Conservation (phyloP, 164 flowering plant species). For the Platanus orientalis region DNA sequence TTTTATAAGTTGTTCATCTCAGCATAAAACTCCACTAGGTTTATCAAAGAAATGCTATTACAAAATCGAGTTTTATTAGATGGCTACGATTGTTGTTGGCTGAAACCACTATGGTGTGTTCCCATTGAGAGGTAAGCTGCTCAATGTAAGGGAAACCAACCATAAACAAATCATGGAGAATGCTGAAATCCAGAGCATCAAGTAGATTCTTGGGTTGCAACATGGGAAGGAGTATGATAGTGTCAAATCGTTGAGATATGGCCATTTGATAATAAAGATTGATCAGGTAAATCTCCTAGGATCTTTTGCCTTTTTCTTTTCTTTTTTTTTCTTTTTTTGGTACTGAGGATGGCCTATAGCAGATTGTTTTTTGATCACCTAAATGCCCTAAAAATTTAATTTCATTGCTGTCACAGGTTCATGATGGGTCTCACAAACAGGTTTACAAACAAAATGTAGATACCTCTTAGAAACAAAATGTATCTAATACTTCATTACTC, state of each 20-base stretch:
- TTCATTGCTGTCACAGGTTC: constrained; percentile 54
- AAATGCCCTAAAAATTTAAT: not conserved
- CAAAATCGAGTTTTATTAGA: constrained; percentile 27
- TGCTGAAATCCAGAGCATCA: constrained; percentile 69
- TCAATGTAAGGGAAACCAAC: constrained; percentile 94
- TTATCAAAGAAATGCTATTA: not conserved
- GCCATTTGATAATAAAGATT: constrained; percentile 96
- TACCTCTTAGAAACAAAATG: too few relatives aligned
- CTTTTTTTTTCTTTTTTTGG: too few relatives aligned
- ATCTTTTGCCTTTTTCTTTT: not conserved
- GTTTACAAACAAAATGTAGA: too few relatives aligned
- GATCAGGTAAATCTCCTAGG: constrained; percentile 63
- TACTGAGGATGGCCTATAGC: not conserved
- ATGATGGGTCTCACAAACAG: constrained; percentile 98
- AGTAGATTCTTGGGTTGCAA: constrained; percentile 85
- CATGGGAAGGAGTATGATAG: constrained; percentile 65
- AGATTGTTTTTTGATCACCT: not conserved
- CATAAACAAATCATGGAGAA: constrained; percentile 71
- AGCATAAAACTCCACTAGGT: not conserved
- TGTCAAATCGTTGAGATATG: constrained; percentile 80
- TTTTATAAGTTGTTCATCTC: constrained; percentile 19
- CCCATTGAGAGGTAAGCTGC: constrained; percentile 90
- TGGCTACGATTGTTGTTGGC: constrained; percentile 86
- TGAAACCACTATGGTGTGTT: constrained; percentile 77
- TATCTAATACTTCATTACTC: too few relatives aligned